Evolutionary conservation across 1,284 basidiomycete species (phyloP).

Genomic region (Ganoderma sinense): DNA sequence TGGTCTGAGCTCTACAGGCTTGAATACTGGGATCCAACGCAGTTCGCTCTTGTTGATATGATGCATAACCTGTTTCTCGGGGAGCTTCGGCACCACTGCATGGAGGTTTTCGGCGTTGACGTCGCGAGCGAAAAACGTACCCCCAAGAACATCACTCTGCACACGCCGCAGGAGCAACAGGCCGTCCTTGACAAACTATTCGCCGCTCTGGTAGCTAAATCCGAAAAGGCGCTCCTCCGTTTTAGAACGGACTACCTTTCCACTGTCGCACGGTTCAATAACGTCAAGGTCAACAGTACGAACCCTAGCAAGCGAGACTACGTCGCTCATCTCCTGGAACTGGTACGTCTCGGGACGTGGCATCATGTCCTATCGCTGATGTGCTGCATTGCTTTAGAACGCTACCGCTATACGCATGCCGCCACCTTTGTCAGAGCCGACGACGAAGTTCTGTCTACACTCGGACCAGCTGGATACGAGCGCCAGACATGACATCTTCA

Average conservation of each 20-base stretch:
- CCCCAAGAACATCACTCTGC: background rate
- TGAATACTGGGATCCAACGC: constrained; percentile 46
- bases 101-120: constrained; percentile 12
- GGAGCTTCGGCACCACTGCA: constrained; percentile 14
- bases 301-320: background rate
- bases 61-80: constrained; percentile 16
- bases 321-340: background rate
- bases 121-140: background rate
- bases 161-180: background rate
- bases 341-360: background rate
- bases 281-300: background rate
- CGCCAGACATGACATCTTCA: constrained; percentile 17
- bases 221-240: background rate
- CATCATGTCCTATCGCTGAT: too few relatives aligned
- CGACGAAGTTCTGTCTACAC: background rate
- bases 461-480: background rate
- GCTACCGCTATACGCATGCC: background rate
- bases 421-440: background rate
- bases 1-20: constrained; percentile 46
- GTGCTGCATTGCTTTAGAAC: too few relatives aligned
- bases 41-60: constrained; percentile 22
- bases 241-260: constrained; percentile 1
- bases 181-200: background rate
- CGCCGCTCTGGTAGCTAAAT: background rate
- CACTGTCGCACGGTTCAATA: constrained; percentile 1